A percentile compares a stretch with the other conserved stretches of the same genome.
These are phyloP conservation scores for Groenewaldozyma auringiensis DNA, from an alignment of 1,139 yeast species.

Conservation along the genomic window DNA sequence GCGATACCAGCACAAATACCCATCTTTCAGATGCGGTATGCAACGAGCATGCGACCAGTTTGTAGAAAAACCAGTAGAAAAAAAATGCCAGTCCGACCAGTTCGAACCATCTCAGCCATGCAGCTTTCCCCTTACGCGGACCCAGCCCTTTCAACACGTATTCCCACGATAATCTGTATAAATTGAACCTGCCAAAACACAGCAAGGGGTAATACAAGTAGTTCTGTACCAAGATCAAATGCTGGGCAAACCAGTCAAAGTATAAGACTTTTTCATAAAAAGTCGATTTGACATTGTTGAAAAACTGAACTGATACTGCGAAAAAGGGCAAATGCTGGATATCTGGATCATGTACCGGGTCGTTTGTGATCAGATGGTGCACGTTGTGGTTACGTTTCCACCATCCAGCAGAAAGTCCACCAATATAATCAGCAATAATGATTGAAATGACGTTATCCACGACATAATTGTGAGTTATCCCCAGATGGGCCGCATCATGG, in stretches of 20 bases:
- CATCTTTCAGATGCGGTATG: conserved; percentile 47
- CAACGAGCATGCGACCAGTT: conserved; percentile 46
- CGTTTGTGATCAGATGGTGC: conserved; percentile 81
- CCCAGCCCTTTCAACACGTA: conserved; percentile 67
- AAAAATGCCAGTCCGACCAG: conserved; percentile 59
- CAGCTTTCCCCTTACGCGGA: conserved; percentile 73
- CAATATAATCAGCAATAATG: conserved; percentile 65
- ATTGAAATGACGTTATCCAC: conserved; percentile 71
- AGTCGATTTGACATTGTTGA: conserved; percentile 66
- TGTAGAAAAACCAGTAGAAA: conserved; percentile 73
- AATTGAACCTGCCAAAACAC: conserved; percentile 77
- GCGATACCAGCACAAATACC: conserved; percentile 62
- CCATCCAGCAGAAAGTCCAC: conserved; percentile 91
- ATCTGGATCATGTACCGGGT: conserved; percentile 90
- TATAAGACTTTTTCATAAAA: conserved; percentile 61
- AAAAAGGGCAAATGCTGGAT: conserved; percentile 89
- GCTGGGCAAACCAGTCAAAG: conserved; percentile 60
- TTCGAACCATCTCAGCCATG: conserved; percentile 79
- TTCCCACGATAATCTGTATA: conserved; percentile 74
- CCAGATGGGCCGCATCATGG: conserved; percentile 84
- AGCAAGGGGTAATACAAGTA: conserved; percentile 71
- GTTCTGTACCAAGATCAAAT: conserved; percentile 55
- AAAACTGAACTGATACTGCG: conserved; percentile 69
- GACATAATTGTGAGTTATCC: conserved; percentile 74
- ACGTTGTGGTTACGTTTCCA: conserved; percentile 92